Conservation (phyloP, 129 eudicot species). For the Flaveria linearis region DNA sequence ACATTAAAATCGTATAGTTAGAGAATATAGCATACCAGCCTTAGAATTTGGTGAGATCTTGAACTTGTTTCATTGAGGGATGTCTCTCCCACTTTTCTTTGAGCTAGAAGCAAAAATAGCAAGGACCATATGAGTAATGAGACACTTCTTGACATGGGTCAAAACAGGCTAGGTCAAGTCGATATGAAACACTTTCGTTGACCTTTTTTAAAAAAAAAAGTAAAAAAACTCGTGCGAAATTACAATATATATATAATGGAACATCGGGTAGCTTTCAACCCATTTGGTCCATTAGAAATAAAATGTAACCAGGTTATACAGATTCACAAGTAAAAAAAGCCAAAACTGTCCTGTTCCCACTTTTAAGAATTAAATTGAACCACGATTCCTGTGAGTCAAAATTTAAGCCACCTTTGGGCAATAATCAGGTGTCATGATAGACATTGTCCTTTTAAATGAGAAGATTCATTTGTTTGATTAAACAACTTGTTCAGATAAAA, state of each 20-base stretch:
- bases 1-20: background rate
- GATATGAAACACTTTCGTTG: background rate
- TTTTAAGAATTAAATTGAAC: background rate
- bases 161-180: too few relatives aligned
- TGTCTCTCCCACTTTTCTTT: slow-evolving; percentile 95
- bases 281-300: background rate
- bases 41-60: slow-evolving; percentile 94
- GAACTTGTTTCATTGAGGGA: slow-evolving; percentile 97
- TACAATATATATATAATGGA: background rate
- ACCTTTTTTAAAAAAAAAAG: background rate
- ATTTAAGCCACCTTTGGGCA: background rate
- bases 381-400: background rate
- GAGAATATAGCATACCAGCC: slow-evolving; percentile 54
- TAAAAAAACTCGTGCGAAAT: background rate
- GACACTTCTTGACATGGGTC: too few relatives aligned
- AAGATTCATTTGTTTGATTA: background rate
- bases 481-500: background rate
- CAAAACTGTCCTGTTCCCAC: background rate
- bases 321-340: background rate
- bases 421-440: background rate
- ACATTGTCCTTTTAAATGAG: background rate
- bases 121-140: too few relatives aligned
- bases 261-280: background rate
- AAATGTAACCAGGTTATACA: background rate
- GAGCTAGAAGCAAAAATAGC: slow-evolving; percentile 53